A percentile compares a stretch with the other conserved stretches of the same genome.
phyloP scores from a whole-genome alignment of 2,329 filamentous ascomycete genomes.

The Knoxdaviesia proteae region DNA sequence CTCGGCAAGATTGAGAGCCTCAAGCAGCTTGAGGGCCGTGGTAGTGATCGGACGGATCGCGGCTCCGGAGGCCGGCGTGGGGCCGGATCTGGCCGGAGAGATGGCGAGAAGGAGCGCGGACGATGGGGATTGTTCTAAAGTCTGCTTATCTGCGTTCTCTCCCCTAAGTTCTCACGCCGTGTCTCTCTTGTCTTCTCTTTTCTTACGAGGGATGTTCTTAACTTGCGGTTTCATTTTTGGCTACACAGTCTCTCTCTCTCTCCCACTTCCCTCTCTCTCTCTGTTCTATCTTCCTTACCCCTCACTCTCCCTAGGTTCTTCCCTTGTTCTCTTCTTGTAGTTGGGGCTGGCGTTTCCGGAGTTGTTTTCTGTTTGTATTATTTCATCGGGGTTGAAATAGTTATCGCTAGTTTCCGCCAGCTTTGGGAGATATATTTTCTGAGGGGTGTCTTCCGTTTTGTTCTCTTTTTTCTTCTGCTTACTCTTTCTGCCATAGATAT shows the following conservation, averaged over 20 bases:
- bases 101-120: slow-evolving; percentile 17
- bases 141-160: background rate
- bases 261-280: background rate
- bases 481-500: background rate
- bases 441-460: background rate
- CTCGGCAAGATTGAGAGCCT: slow-evolving; percentile 90
- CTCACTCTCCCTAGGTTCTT: background rate
- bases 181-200: background rate
- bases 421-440: too few species aligned
- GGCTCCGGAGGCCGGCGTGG: slow-evolving; percentile 2
- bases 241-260: background rate
- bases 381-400: background rate
- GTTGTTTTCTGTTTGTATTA: too few species aligned
- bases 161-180: background rate
- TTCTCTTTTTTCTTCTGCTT: background rate
- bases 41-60: background rate
- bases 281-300: background rate
- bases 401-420: background rate
- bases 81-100: slow-evolving; percentile 5
- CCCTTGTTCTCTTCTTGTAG: background rate
- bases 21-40: slow-evolving; percentile 52
- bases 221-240: background rate
- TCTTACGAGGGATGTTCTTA: background rate
- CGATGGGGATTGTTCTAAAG: slow-evolving; percentile 28
- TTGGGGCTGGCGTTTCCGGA: too few species aligned